These are phyloP conservation scores for Psilocybe tampanensis DNA, from an alignment of 768 basidiomycete species.

Conservation along the genomic window DNA sequence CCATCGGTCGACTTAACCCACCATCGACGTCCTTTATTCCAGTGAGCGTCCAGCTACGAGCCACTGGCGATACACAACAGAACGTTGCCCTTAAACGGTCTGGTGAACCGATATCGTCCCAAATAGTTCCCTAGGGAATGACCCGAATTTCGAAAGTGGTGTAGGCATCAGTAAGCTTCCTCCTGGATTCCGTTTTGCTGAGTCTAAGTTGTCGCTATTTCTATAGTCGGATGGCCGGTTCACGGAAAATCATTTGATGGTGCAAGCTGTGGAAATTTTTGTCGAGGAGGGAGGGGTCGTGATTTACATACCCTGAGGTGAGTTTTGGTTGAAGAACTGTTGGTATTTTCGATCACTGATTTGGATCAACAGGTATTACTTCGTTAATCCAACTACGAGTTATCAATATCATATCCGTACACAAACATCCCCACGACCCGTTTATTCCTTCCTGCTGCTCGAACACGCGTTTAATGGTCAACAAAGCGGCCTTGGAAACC, in stretches of 20 bases:
- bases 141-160: conserved; percentile 54
- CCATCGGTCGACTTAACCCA: conserved; percentile 4
- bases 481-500: conserved; percentile 43
- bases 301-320: conserved; percentile 82
- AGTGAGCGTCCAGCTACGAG: conserved; percentile 4
- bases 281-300: conserved; percentile 73
- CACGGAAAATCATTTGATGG: conserved; percentile 81
- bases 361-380: conserved; percentile 27
- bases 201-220: conserved; percentile 12
- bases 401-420: conserved; percentile 78
- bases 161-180: conserved; percentile 64
- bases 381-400: conserved; percentile 76
- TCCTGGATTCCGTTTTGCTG: neutral
- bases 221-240: conserved; percentile 73
- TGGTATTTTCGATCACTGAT: neutral
- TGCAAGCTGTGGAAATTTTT: conserved; percentile 78
- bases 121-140: conserved; percentile 55
- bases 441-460: conserved; percentile 63
- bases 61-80: conserved; percentile 4
- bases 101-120: neutral
- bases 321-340: conserved; percentile 14
- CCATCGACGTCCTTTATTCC: conserved; percentile 10
- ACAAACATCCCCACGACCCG: conserved; percentile 75
- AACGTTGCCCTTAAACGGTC: conserved; percentile 25
- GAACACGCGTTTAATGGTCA: conserved; percentile 63